Base-by-base conservation (phyloP, 768 basidiomycete species). In the Rhodosporidiobolus odoratus region DNA sequence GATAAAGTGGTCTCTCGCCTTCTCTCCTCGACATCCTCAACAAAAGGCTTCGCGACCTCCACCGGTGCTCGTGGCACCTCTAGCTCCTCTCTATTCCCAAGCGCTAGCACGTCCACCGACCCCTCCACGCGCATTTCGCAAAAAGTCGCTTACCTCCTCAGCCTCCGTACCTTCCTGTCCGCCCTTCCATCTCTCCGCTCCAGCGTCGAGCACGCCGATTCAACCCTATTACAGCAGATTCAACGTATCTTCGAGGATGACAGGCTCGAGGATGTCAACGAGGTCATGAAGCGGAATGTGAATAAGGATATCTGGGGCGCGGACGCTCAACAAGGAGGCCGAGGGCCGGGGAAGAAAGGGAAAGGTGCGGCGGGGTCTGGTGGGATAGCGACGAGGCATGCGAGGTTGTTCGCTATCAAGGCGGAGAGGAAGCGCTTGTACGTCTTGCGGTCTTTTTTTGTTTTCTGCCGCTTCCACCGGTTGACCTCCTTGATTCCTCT, bases 351-450 rank as follows among this genome's bases (percentile, higher is more conserved):
- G 40, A 58, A 23, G 69, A 43, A 15, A 32, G 54, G 8, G 35
- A 17, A 12, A 57, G 30, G 56, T 13, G 25, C 10, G 21, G 48
- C 30, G 58, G 45, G 6, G 58, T 23, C 7, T 15, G 45, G 57
- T 15, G 67, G 19, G 58, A 52, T 53, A 57, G 62, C 40, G 40
- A 53, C 40, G 2, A 84, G 90, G 30, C 92, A 90, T 76, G 85
- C 88, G 10, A 85, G 88, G 61, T 88, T 97, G 32, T 99, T 92
- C 79, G 94, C 94, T 3, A 89, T 97, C 67, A 90, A 87, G 78
- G 74, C 75, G 17, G 52, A 71, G n/a, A 34, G 53, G 52, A 74
- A 72, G 37, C 25, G 40, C 32, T 45, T 71, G 69, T 65, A 58
- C 71, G 48, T 40, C 40, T 45, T 23, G 6, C 23, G 3, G 32